A percentile compares a stretch with the other conserved stretches of the same genome.
phyloP scores from a whole-genome alignment of 2,329 filamentous ascomycete species.

The Paraphaeosphaeria sporulosa region DNA sequence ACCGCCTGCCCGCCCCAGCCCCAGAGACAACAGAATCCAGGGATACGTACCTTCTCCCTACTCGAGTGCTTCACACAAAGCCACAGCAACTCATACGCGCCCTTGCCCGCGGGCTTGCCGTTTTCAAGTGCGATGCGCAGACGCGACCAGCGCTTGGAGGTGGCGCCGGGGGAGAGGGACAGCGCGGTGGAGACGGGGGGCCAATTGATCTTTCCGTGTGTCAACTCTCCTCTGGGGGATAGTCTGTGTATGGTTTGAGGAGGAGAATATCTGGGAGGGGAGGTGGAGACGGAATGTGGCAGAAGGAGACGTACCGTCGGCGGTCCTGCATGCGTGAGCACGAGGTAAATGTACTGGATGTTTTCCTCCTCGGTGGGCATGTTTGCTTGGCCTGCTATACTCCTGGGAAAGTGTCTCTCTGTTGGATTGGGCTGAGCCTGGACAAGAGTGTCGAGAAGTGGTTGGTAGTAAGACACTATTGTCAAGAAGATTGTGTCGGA shows the following conservation, averaged over 20 bases:
- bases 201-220: conserved; percentile 40
- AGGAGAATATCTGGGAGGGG: too few relatives aligned
- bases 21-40: too few relatives aligned
- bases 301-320: conserved; percentile 26
- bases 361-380: conserved; percentile 44
- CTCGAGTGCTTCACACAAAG: conserved; percentile 36
- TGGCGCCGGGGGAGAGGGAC: conserved; percentile 34
- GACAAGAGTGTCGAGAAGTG: neutral
- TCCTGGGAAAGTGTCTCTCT: too few relatives aligned
- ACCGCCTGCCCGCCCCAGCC: neutral
- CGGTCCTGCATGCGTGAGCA: conserved; percentile 35
- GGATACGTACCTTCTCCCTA: conserved; percentile 30
- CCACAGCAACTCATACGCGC: conserved; percentile 39
- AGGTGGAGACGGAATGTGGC: neutral
- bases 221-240: too few relatives aligned
- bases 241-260: too few relatives aligned
- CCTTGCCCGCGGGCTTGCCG: conserved; percentile 22
- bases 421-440: too few relatives aligned
- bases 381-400: too few relatives aligned
- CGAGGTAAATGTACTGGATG: conserved; percentile 38
- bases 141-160: conserved; percentile 44
- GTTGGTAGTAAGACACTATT: neutral
- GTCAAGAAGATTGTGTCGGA: neutral
- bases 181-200: conserved; percentile 32
- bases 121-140: conserved; percentile 37